A percentile compares a stretch with the other conserved stretches of the same genome.
Evolutionary conservation across 495 filamentous ascomycete genomes (phyloP).

Genomic region (Penicillium malachiteum): DNA sequence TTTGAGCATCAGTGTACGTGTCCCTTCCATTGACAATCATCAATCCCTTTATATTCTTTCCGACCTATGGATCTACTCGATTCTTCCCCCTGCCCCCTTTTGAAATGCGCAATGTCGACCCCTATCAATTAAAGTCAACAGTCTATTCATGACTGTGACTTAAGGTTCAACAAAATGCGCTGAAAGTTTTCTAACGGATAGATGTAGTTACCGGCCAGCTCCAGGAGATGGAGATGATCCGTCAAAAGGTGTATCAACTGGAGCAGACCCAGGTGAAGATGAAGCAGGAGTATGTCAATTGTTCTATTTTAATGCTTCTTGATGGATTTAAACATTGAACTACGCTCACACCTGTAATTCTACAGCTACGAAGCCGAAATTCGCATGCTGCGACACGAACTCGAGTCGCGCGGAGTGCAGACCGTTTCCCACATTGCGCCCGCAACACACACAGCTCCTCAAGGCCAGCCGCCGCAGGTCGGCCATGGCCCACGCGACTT

Average conservation of each 20-base stretch:
- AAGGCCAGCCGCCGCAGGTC: constrained; percentile 80
- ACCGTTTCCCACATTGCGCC: constrained; percentile 62
- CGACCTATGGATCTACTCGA: not conserved
- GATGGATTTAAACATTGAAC: no score
- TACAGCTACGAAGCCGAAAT: constrained; percentile 92
- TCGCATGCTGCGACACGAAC: constrained; percentile 76
- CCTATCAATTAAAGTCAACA: constrained; percentile 8
- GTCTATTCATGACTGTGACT: constrained; percentile 15
- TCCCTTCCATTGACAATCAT: not conserved
- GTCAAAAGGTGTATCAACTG: constrained; percentile 84
- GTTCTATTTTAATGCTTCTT: no score
- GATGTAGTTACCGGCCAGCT: constrained; percentile 77
- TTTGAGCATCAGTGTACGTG: constrained; percentile 89
- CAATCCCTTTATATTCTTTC: not conserved
- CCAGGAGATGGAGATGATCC: constrained; percentile 88
- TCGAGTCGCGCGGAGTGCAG: constrained; percentile 80
- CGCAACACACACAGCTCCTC: constrained; percentile 73
- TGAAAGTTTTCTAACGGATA: constrained; percentile 33
- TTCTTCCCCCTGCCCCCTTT: not conserved
- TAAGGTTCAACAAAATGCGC: constrained; percentile 22
- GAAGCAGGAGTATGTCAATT: constrained; percentile 75
- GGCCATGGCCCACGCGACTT: constrained; percentile 90
- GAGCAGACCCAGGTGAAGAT: constrained; percentile 83
- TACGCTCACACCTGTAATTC: not conserved
- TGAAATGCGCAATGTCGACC: not conserved